Evolutionary conservation across 2,329 filamentous ascomycete species (phyloP).

Genomic region (Pseudogymnoascus sp.): DNA sequence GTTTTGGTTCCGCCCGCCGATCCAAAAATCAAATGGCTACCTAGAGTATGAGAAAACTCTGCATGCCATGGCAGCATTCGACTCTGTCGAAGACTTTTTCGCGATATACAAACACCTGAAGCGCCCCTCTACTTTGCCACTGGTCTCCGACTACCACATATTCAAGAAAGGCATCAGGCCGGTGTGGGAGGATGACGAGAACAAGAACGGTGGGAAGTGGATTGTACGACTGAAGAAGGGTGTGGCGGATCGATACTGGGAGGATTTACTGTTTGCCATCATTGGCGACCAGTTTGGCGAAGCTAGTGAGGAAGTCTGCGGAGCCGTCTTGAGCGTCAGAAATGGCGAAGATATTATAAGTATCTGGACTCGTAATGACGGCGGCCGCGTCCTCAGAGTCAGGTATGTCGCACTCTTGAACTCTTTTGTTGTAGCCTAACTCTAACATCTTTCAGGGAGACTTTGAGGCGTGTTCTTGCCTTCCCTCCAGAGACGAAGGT

Average conservation of each 20-base stretch:
- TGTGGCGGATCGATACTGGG: conserved; percentile 93
- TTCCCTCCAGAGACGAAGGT: conserved; percentile 85
- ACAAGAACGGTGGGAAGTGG: conserved; percentile 95
- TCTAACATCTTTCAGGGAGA: conserved; percentile 49
- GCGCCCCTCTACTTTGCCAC: conserved; percentile 75
- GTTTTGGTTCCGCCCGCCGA: conserved; percentile 94
- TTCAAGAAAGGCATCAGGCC: conserved; percentile 95
- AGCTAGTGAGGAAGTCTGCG: conserved; percentile 88
- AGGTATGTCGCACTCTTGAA: conserved; percentile 48
- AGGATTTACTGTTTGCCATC: conserved; percentile 82
- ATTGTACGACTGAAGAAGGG: conserved; percentile 95
- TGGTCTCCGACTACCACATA: conserved; percentile 95
- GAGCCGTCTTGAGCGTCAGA: conserved; percentile 85
- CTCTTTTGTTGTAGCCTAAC: neutral
- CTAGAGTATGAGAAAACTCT: conserved; percentile 96
- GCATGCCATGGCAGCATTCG: conserved; percentile 73
- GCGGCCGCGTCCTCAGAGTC: conserved; percentile 90
- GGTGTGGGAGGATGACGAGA: conserved; percentile 97
- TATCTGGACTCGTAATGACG: conserved; percentile 93
- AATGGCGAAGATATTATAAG: conserved; percentile 96
- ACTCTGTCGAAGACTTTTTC: conserved; percentile 86
- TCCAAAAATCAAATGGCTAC: conserved; percentile 81
- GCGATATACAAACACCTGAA: conserved; percentile 81
- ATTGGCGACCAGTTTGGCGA: conserved; percentile 92
- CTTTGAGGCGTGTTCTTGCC: conserved; percentile 79